A percentile compares a stretch with the other conserved stretches of the same genome.
Conservation (phyloP, 495 filamentous ascomycete species). For the Tuber microsphaerosporum region DNA sequence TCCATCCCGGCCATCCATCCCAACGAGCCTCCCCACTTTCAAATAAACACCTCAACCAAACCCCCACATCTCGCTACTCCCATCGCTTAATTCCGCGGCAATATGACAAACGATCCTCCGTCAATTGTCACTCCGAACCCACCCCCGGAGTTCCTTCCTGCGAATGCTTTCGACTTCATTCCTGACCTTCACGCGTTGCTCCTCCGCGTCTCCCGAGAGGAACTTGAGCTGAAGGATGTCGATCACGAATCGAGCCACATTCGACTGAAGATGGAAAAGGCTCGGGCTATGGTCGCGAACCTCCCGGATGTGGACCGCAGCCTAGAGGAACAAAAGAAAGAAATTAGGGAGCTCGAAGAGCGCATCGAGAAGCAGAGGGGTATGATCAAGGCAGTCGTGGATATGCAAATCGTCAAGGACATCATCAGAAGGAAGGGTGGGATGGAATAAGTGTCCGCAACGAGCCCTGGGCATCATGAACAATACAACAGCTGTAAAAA, state of each 20-base stretch:
- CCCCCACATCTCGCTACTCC: constrained; percentile 11
- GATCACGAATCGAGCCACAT: constrained; percentile 64
- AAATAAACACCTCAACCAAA: constrained; percentile 18
- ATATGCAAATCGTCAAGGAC: constrained; percentile 39
- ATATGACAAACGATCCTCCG: constrained; percentile 27
- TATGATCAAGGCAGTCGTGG: constrained; percentile 47
- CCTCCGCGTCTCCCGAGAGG: constrained; percentile 52
- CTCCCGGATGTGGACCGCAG: constrained; percentile 68
- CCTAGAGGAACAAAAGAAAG: constrained; percentile 69
- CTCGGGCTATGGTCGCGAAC: constrained; percentile 57
- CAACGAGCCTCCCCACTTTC: constrained; percentile 6
- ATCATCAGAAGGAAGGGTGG: constrained; percentile 21
- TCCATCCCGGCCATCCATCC: not conserved
- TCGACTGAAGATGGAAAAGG: constrained; percentile 72
- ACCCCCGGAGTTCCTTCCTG: constrained; percentile 49
- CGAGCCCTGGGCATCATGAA: not conserved
- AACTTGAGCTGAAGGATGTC: constrained; percentile 69
- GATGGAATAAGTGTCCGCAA: constrained; percentile 4
- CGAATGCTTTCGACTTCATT: constrained; percentile 72
- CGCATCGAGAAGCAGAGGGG: constrained; percentile 54
- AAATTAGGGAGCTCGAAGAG: constrained; percentile 69
- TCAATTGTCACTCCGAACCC: constrained; percentile 30
- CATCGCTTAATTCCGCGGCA: not conserved
- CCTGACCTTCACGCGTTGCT: constrained; percentile 74
- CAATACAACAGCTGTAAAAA: not conserved